Base-by-base conservation (phyloP, 345 rosid genomes). In the Pugionium dolabratum region DNA sequence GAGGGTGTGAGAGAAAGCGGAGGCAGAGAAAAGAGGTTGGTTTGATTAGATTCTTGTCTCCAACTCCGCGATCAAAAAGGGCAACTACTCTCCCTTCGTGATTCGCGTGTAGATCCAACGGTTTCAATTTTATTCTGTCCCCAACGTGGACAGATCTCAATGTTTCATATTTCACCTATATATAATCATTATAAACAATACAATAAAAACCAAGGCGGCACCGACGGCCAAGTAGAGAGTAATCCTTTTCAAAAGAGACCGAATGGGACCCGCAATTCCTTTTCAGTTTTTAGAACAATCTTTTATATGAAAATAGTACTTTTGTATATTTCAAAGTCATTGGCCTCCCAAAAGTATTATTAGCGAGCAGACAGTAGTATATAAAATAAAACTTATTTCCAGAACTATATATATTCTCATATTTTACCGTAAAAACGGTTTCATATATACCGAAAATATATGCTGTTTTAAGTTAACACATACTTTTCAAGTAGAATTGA, bases 171-270 rank as follows among this genome's bases (percentile, higher is more conserved):
- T 45, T 50, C 18, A 18, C 18, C 18, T 18, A 18, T 18, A 18
- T 18, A 18, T 18, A 18, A 18, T 18, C 18, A 18, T 18, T 35
- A 61, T 59, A 10, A 26, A 1, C 18, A 26, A 2, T 3, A n/a
- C 25, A 40, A 46, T 2, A 18, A 28, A 53, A 49, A 40, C 27
- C 26, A 42, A 64, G 83, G 73, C 83, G 83, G 82, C 83, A 82
- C 86, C 86, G 84, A 82, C 85, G 84, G 82, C 79, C 72, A 29
- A 53, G 56, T 76, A 46, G 45, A 49, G 71, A 63, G 39, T 35
- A 1, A 57, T 39, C 66, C 37, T 18, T 65, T 53, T 34, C 37
- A 48, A 4, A 58, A 32, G 30, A 70, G 78, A 69, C 72, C 72
- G 78, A 81, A 73, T 33, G 67, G 84, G 69, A 70, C 66, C 67